Conservation (phyloP, 352 stramenopile genomes). For the Globisporangium mamillatum region DNA sequence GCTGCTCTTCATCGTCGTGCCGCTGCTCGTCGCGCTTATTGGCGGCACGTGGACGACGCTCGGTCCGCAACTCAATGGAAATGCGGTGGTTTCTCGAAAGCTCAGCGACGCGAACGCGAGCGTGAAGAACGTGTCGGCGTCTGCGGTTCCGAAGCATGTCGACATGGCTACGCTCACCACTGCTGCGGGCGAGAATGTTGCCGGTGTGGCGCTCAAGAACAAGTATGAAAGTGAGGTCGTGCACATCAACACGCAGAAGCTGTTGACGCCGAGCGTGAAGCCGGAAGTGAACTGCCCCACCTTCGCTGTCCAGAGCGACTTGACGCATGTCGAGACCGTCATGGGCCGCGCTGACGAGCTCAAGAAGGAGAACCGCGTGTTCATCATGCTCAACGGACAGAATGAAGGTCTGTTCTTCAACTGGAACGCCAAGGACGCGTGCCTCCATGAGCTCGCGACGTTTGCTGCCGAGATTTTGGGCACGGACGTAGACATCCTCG, state of each 20-base stretch:
- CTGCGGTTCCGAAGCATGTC: neutral
- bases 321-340: constrained; percentile 36
- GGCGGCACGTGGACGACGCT: constrained; percentile 25
- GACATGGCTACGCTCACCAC: neutral
- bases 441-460: constrained; percentile 44
- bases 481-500: constrained; percentile 39
- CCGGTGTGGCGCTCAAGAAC: constrained; percentile 25
- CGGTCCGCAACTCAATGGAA: neutral
- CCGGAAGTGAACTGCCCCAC: constrained; percentile 20
- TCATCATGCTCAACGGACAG: constrained; percentile 70
- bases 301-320: constrained; percentile 28
- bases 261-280: constrained; percentile 20
- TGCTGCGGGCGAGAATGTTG: constrained; percentile 6
- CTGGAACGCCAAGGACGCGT: constrained; percentile 32
- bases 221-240: constrained; percentile 64
- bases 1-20: constrained; percentile 33
- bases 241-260: constrained; percentile 39
- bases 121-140: neutral
- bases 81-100: neutral
- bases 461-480: constrained; percentile 36
- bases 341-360: constrained; percentile 30
- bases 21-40: constrained; percentile 34
- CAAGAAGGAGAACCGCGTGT: constrained; percentile 34
- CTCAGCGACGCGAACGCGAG: constrained; percentile 8
- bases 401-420: constrained; percentile 50